Evolutionary conservation across 306 rosid species (phyloP).

Genomic region (Quercus alba): DNA sequence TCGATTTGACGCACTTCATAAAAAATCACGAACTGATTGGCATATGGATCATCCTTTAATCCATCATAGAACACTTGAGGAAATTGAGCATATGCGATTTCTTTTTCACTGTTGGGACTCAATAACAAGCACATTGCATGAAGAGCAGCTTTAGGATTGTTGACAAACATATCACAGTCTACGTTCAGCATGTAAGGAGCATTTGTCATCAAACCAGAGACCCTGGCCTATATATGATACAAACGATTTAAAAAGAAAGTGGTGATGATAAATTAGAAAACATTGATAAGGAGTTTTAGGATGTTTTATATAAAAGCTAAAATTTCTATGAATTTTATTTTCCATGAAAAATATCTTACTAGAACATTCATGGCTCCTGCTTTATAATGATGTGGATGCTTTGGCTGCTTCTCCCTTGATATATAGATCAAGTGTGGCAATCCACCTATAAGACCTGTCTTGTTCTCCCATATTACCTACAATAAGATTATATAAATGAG

Average conservation of each 20-base stretch:
- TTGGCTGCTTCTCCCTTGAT: conserved; percentile 56
- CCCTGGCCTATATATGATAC: conserved; percentile 44
- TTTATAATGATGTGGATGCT: conserved; percentile 56
- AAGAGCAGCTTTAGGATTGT: conserved; percentile 42
- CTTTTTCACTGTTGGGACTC: conserved; percentile 33
- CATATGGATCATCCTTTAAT: conserved; percentile 65
- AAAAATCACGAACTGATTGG: conserved; percentile 38
- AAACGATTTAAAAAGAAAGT: not conserved
- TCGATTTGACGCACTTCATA: conserved; percentile 21
- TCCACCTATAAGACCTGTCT: conserved; percentile 23
- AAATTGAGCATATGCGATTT: conserved; percentile 60
- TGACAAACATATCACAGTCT: conserved; percentile 77
- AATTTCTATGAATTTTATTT: too few species aligned
- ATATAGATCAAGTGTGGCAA: conserved; percentile 54
- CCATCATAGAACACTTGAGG: conserved; percentile 51
- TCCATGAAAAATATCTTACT: conserved; percentile 16
- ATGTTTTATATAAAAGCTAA: too few species aligned
- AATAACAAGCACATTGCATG: conserved; percentile 60
- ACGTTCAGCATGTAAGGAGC: conserved; percentile 64
- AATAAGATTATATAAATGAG: too few species aligned
- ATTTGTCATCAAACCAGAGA: conserved; percentile 69
- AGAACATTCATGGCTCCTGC: conserved; percentile 85
- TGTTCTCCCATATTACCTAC: conserved; percentile 62
- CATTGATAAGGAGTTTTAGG: not conserved
- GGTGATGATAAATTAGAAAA: not conserved